Conservation (phyloP, 2,329 filamentous ascomycete species). For the Penicillium palitans region DNA sequence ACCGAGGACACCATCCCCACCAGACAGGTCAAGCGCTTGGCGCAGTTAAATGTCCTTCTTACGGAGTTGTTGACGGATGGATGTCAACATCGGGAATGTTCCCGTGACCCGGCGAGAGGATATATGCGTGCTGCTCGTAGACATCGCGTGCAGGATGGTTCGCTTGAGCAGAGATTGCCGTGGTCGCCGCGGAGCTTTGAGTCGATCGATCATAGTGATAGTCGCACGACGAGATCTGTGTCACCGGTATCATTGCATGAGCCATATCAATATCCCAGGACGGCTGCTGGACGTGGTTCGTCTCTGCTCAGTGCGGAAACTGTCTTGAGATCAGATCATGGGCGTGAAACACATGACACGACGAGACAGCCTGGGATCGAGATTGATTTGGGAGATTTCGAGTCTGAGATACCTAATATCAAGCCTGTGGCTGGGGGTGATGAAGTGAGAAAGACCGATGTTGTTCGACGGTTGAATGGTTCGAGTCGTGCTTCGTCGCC, state of each 20-base stretch:
- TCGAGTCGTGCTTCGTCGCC: neutral
- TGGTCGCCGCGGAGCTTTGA: slow-evolving; percentile 10
- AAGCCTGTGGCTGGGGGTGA: neutral
- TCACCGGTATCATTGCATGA: neutral
- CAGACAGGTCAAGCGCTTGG: slow-evolving; percentile 5
- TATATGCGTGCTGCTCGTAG: neutral
- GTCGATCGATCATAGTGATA: slow-evolving; percentile 2
- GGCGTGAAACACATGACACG: neutral
- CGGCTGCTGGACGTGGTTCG: neutral
- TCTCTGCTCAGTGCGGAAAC: neutral
- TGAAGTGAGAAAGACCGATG: too few relatives aligned
- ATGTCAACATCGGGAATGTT: neutral
- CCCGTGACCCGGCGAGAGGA: neutral
- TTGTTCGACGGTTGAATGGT: neutral
- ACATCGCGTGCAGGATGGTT: neutral
- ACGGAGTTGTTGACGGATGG: slow-evolving; percentile 7
- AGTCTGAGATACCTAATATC: neutral
- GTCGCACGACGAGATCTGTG: neutral
- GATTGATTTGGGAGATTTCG: neutral
- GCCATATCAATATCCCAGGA: neutral
- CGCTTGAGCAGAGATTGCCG: neutral
- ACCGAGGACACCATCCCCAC: neutral
- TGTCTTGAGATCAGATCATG: neutral
- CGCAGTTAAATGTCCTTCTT: slow-evolving; percentile 7
- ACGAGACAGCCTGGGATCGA: neutral